phyloP scores from a whole-genome alignment of 352 stramenopile species.

The Globisporangium acanthophoron region DNA sequence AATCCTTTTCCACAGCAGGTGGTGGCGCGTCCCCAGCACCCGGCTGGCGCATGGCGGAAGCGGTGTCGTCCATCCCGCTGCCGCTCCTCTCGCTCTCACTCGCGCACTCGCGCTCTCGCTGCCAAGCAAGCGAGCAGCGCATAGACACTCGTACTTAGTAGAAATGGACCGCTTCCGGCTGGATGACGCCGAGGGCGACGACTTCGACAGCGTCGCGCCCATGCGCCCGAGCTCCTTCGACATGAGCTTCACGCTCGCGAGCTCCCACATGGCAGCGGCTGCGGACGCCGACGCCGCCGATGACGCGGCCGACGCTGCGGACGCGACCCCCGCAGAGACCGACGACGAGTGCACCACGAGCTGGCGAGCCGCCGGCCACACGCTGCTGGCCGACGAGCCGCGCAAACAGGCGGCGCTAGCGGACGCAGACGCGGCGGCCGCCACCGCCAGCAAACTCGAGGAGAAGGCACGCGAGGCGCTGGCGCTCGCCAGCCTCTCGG shows the following conservation, averaged over 20 bases:
- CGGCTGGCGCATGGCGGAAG: background rate
- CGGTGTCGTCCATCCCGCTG: background rate
- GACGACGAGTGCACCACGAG: slow-evolving; percentile 14
- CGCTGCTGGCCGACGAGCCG: slow-evolving; percentile 11
- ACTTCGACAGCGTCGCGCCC: slow-evolving; percentile 78
- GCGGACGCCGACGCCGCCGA: slow-evolving; percentile 15
- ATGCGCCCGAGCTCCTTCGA: slow-evolving; percentile 86
- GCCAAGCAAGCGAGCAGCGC: background rate
- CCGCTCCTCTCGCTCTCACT: background rate
- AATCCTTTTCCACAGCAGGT: background rate
- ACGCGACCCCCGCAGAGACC: background rate
- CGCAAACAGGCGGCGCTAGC: background rate
- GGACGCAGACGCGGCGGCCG: slow-evolving; percentile 15
- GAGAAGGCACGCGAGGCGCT: slow-evolving; percentile 71
- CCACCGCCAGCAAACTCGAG: slow-evolving; percentile 58
- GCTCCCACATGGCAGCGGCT: slow-evolving; percentile 28
- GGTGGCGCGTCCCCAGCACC: too few species aligned
- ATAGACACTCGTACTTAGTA: background rate
- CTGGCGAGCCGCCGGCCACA: slow-evolving; percentile 8
- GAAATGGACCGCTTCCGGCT: slow-evolving; percentile 80
- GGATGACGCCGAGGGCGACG: slow-evolving; percentile 62
- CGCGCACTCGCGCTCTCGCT: slow-evolving; percentile 7
- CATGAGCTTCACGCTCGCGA: slow-evolving; percentile 79
- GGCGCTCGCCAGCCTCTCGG: slow-evolving; percentile 45
- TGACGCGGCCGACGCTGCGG: slow-evolving; percentile 1